These are phyloP conservation scores for Psilocybe sp. DNA, from an alignment of 768 basidiomycete species.

Conservation along the genomic window DNA sequence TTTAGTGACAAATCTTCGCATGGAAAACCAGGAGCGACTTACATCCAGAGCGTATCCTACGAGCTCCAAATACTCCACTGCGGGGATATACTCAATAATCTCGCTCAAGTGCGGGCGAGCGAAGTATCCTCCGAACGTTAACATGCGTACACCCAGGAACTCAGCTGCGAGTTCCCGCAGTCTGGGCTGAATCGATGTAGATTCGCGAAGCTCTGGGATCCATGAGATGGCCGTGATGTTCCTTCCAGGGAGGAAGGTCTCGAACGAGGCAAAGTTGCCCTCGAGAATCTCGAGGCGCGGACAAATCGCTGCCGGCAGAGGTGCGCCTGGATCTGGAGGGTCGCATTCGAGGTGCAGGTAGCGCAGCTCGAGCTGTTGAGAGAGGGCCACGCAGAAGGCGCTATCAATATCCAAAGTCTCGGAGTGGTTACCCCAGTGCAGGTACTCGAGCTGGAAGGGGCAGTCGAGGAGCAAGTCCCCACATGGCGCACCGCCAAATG, in stretches of 20 bases:
- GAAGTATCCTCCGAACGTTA: slow-evolving; percentile 16
- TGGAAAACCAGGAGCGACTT: too few relatives aligned
- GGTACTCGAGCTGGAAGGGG: slow-evolving; percentile 6
- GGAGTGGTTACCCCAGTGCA: slow-evolving; percentile 10
- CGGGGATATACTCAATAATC: slow-evolving; percentile 1
- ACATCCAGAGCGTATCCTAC: slow-evolving; percentile 7
- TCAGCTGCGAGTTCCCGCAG: slow-evolving; percentile 3
- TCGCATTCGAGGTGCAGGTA: slow-evolving; percentile 5
- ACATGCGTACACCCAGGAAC: slow-evolving; percentile 2
- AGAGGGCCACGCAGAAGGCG: not conserved
- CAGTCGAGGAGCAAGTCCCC: slow-evolving; percentile 2
- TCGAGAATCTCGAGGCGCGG: slow-evolving; percentile 5
- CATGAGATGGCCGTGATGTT: slow-evolving; percentile 6
- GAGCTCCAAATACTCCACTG: slow-evolving; percentile 10
- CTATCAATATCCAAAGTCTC: slow-evolving; percentile 1
- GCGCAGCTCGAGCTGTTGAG: slow-evolving; percentile 3
- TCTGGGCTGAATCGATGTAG: not conserved
- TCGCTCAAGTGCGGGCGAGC: slow-evolving; percentile 8
- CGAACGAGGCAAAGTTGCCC: slow-evolving; percentile 9
- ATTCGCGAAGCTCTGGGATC: slow-evolving; percentile 13
- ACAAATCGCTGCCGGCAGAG: not conserved
- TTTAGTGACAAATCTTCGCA: too few relatives aligned
- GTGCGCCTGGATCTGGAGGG: not conserved
- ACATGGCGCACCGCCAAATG: slow-evolving; percentile 8
- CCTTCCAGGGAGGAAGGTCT: slow-evolving; percentile 10